Evolutionary conservation across 331 rosid species (phyloP).

Genomic region (Stylosanthes scabra): DNA sequence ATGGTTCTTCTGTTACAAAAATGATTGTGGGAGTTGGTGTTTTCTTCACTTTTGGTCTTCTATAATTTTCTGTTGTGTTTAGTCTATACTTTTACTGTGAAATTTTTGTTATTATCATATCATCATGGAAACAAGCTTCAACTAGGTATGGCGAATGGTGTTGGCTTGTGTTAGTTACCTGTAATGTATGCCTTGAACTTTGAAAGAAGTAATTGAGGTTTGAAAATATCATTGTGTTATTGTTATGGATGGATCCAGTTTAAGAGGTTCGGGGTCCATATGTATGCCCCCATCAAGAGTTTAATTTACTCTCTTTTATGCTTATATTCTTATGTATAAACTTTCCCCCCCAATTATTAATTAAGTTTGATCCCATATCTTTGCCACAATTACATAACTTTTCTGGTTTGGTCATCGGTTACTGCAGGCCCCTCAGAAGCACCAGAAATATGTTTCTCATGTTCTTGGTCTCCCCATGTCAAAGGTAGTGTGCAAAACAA

Average conservation of each 20-base stretch:
- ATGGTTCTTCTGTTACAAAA: constrained; percentile 2
- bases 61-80: constrained; percentile 1
- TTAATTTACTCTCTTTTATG: too few relatives aligned
- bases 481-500: constrained; percentile 93
- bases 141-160: constrained; percentile 3
- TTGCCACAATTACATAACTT: too few relatives aligned
- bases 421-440: constrained; percentile 94
- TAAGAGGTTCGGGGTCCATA: too few relatives aligned
- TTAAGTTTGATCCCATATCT: too few relatives aligned
- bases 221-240: constrained; percentile 22
- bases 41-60: constrained; percentile 28
- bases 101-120: neutral
- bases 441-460: constrained; percentile 84
- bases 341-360: too few relatives aligned
- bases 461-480: constrained; percentile 97
- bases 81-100: neutral
- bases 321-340: too few relatives aligned
- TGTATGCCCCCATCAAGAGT: too few relatives aligned
- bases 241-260: too few relatives aligned
- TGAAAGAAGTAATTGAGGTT: constrained; percentile 21
- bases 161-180: constrained; percentile 13
- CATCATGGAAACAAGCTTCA: constrained; percentile 7
- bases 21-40: constrained; percentile 9
- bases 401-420: neutral
- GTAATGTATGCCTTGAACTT: constrained; percentile 20